A percentile compares a stretch with the other conserved stretches of the same genome.
phyloP scores from a whole-genome alignment of 441 rosid genomes.

The Euphorbia celastroides region DNA sequence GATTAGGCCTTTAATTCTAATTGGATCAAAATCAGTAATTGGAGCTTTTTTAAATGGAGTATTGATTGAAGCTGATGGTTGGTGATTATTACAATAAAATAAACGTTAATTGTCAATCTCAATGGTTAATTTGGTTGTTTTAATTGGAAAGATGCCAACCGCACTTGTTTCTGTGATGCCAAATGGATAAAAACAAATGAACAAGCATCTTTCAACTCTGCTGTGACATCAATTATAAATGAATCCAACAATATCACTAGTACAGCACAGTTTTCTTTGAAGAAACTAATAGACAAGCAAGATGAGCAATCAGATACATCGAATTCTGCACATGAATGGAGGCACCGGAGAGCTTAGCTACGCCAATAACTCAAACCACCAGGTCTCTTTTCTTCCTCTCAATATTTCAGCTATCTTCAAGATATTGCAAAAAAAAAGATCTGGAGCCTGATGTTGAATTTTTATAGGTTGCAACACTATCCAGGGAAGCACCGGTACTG shows the following conservation, averaged over 20 bases:
- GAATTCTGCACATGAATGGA: conserved; percentile 23
- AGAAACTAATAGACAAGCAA: background rate
- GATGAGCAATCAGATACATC: conserved; percentile 12
- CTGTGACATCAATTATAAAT: background rate
- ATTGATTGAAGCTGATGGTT: too few relatives aligned
- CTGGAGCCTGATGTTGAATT: too few relatives aligned
- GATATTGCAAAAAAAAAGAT: too few relatives aligned
- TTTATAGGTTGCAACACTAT: conserved; percentile 19
- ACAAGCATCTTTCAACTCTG: background rate
- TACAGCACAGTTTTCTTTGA: background rate
- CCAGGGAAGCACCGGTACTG: conserved; percentile 21
- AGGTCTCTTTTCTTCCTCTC: conserved; percentile 8
- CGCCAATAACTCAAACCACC: conserved; percentile 20
- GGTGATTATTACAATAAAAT: background rate
- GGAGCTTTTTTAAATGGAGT: too few relatives aligned
- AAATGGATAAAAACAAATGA: background rate
- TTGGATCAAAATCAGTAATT: background rate
- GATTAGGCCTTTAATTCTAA: too few relatives aligned
- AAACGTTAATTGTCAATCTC: background rate
- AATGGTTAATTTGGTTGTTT: too few relatives aligned
- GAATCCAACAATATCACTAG: background rate
- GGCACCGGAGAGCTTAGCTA: conserved; percentile 26
- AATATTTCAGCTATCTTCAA: too few relatives aligned
- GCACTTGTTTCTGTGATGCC: background rate
- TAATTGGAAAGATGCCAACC: background rate